Base-by-base conservation (phyloP, 257 asterid genomes). In the Capsicum baccatum region DNA sequence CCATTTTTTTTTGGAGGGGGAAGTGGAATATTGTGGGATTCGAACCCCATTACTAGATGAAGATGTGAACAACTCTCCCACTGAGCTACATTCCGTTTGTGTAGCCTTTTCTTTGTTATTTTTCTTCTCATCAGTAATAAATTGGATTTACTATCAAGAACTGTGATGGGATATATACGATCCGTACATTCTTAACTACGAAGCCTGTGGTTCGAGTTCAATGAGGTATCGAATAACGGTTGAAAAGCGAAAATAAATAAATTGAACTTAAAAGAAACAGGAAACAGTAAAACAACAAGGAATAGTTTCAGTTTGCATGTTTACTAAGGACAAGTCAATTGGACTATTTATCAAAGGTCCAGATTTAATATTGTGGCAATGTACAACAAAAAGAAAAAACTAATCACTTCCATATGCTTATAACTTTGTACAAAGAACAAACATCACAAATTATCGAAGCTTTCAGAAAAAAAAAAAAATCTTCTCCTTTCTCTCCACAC, bases 331-430 rank as follows among this genome's bases (percentile, higher is more conserved):
- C 64, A 76, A 52, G 6, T 26, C 81, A 76, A 52, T 21, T 50
- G 42, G 56, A 73, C 59, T n/a, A 73, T 74, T 5, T 33, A 74
- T 74, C 80, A 69, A 82, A 68, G 1, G 86, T 15, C 78, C 26
- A 15, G 10, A 76, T 52, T 52, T 26, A 76, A 76, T 26, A 12
- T 14, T 50, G 50, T 76, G 64, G 81, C 48, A 71, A 71, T 7
- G 59, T 26, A 76, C 15, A 54, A 76, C n/a, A 8, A 14, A 33
- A n/a, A 71, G 6, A 19, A 21, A 74, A 13, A 17, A 16, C 21
- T 42, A 3, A 74, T 10, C 8, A 69, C 37, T 71, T 44, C 14
- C 10, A 6, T 35, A 8, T 70, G 0, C 79, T n/a, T 44, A 71
- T n/a, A n/a, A 71, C 79, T 71, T n/a, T 9, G 19, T 52, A 54